Evolutionary conservation across 768 basidiomycete genomes (phyloP).

Genomic region (Pleurotus cornucopiae): DNA sequence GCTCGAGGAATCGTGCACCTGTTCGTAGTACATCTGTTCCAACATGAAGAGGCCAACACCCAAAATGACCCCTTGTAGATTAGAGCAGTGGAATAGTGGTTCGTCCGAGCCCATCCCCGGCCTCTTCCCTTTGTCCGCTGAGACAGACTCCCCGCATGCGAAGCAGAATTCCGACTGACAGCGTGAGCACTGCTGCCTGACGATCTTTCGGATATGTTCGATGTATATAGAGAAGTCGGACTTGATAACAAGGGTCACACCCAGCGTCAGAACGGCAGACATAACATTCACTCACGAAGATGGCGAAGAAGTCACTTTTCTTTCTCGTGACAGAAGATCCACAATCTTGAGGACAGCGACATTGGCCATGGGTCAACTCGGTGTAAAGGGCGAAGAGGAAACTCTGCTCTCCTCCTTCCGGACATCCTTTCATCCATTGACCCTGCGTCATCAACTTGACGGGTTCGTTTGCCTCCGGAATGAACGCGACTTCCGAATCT

Average conservation of each 20-base stretch:
- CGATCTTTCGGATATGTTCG: constrained; percentile 51
- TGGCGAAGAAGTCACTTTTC: constrained; percentile 77
- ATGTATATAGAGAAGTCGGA: constrained; percentile 70
- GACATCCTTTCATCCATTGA: constrained; percentile 97
- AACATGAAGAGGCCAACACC: constrained; percentile 90
- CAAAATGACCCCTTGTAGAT: constrained; percentile 84
- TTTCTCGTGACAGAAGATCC: constrained; percentile 55
- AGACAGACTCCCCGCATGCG: constrained; percentile 70
- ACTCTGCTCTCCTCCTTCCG: constrained; percentile 87
- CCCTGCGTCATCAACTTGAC: constrained; percentile 79
- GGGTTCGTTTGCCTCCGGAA: constrained; percentile 38
- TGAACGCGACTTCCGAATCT: constrained; percentile 48
- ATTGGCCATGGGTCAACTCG: constrained; percentile 58
- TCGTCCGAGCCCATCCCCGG: constrained; percentile 43
- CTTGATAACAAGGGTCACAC: constrained; percentile 34
- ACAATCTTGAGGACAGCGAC: constrained; percentile 74
- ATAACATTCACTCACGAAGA: constrained; percentile 56
- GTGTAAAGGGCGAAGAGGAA: constrained; percentile 85
- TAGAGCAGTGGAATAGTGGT: constrained; percentile 82
- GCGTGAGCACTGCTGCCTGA: constrained; percentile 56
- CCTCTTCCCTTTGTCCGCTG: constrained; percentile 38
- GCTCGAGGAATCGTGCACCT: constrained; percentile 32
- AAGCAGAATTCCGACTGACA: constrained; percentile 65
- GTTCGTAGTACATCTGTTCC: constrained; percentile 66
- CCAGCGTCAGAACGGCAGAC: not conserved